Evolutionary conservation across 495 filamentous ascomycete genomes (phyloP).

Genomic region (Trichoderma virens): DNA sequence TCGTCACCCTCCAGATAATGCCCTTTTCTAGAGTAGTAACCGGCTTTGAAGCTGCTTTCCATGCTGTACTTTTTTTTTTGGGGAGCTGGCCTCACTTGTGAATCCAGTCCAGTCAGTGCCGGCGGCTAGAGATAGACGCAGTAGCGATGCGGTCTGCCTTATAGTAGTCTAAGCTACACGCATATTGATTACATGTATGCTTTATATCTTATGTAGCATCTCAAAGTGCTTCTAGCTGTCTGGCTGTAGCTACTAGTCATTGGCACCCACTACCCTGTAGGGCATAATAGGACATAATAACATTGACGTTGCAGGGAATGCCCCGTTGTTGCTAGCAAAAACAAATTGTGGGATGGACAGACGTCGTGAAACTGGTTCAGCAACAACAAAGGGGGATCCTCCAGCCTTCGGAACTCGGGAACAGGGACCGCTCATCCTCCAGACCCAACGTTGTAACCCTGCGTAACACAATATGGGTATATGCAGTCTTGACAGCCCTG

Average conservation of each 20-base stretch:
- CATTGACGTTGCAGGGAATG: too few relatives aligned
- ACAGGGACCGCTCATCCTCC: neutral
- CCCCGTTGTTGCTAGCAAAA: too few relatives aligned
- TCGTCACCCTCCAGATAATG: neutral
- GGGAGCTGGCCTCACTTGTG: neutral
- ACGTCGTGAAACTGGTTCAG: neutral
- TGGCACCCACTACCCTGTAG: too few relatives aligned
- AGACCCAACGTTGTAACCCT: neutral
- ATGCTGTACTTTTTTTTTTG: neutral
- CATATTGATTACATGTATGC: too few relatives aligned
- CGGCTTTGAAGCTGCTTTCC: neutral
- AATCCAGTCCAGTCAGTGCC: too few relatives aligned
- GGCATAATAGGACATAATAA: too few relatives aligned
- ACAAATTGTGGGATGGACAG: too few relatives aligned
- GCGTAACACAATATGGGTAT: too few relatives aligned
- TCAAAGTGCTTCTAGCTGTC: neutral
- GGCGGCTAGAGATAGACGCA: too few relatives aligned
- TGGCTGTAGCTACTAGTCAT: neutral
- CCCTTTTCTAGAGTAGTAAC: neutral
- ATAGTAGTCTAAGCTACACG: too few relatives aligned
- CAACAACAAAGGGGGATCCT: neutral
- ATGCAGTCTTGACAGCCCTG: neutral
- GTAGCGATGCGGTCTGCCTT: too few relatives aligned
- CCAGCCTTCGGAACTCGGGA: neutral
- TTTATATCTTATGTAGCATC: too few relatives aligned